Conservation (phyloP, 495 filamentous ascomycete genomes). For the Tuber umbilicatum region DNA sequence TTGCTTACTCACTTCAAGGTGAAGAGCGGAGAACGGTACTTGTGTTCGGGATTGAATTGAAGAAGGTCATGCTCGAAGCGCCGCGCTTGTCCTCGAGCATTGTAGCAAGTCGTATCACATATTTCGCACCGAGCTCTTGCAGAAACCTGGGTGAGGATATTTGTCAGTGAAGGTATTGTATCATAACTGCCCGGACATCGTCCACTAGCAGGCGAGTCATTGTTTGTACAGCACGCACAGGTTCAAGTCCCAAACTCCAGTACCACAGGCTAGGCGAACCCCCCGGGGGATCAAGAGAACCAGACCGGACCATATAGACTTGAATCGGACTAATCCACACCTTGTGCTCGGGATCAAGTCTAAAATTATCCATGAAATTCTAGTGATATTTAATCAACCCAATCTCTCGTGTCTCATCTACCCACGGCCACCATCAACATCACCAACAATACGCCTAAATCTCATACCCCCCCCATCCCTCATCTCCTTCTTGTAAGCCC, state of each 20-base stretch:
- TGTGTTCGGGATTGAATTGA: neutral
- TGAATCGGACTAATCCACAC: neutral
- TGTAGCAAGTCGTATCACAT: neutral
- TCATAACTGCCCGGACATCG: neutral
- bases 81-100: neutral
- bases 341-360: neutral
- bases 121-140: neutral
- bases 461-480: conserved; percentile 44
- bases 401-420: neutral
- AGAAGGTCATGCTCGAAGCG: neutral
- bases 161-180: neutral
- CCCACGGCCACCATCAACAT: neutral
- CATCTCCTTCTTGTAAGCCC: conserved; percentile 68
- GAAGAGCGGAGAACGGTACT: neutral
- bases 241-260: neutral
- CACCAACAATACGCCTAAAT: neutral
- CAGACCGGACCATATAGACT: neutral
- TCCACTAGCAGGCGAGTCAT: neutral
- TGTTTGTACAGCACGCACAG: neutral
- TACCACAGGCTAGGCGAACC: neutral
- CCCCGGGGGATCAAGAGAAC: neutral
- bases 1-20: neutral
- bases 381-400: neutral
- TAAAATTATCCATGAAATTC: neutral
- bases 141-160: neutral